Conservation (phyloP, 2,329 filamentous ascomycete species). For the Botrytis aclada region DNA sequence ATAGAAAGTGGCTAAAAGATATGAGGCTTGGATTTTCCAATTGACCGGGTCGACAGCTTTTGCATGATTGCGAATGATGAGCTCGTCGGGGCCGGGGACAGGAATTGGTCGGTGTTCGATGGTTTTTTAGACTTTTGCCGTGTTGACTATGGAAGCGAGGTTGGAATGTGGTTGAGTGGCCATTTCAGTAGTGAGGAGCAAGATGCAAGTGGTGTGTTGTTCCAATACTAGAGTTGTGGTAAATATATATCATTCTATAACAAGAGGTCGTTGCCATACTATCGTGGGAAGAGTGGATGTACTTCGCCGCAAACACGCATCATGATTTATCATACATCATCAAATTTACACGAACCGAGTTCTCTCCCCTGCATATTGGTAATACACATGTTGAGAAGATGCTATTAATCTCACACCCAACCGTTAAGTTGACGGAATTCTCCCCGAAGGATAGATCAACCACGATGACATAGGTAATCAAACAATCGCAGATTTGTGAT, state of each 20-base stretch:
- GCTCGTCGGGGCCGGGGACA: slow-evolving; percentile 29
- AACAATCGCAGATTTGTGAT: not conserved
- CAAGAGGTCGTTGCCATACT: not conserved
- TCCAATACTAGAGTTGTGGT: too few relatives aligned
- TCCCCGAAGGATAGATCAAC: not conserved
- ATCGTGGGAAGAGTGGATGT: not conserved
- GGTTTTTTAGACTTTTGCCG: not conserved
- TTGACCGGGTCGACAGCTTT: slow-evolving; percentile 43
- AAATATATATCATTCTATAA: not conserved
- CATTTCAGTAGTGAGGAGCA: too few relatives aligned
- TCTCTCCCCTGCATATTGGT: not conserved
- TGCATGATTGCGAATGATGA: slow-evolving; percentile 38
- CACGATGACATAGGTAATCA: not conserved
- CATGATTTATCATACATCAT: not conserved
- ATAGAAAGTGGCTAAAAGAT: slow-evolving; percentile 24
- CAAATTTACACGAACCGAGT: not conserved
- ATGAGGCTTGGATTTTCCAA: slow-evolving; percentile 37
- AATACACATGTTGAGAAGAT: not conserved
- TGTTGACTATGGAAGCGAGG: too few relatives aligned
- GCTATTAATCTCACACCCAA: not conserved
- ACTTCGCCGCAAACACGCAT: not conserved
- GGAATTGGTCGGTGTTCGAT: slow-evolving; percentile 26
- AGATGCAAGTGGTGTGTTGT: too few relatives aligned
- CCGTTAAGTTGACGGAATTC: not conserved
- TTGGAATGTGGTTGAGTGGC: too few relatives aligned